Evolutionary conservation across 306 rosid genomes (phyloP), one percentile per base, ranked within the genome.

Genomic region (Argentina anserina): DNA sequence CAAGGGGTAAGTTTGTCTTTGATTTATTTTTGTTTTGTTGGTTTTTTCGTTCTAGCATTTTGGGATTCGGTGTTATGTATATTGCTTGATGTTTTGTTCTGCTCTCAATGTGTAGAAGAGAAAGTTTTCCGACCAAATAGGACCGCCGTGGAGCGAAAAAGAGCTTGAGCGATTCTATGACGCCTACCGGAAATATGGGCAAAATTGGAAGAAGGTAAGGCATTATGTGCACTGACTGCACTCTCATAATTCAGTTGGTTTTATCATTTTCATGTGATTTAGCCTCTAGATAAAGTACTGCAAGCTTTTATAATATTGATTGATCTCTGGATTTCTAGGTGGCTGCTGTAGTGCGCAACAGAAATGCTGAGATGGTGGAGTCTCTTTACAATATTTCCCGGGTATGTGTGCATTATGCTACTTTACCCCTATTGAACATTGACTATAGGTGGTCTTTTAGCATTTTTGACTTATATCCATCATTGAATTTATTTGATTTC

Each of bases 141-240:
- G 98, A 82, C 75, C 92, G 56, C 92, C 85, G 75, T 93, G 98
- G 98, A 89, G 81, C 82, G 85, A 85, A 82, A 92, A 78, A 80
- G 98, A 93, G 75, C 79, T 93, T 63, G 78, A 80, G 85, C 81
- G 70, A 13, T 93, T 93, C 83, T 93, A 93, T 81, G 97, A 90
- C 62, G 97, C 90, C 20, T 93, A 93, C 79, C 76, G 98, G 73
- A 90, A 85, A 75, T 80, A 84, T 28, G 98, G 97, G 50, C 86
- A 84, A 59, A 92, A 93, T 78, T 93, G 98, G 98, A 85, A 81
- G 90, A 93, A 84, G 90, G 98, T 87, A 63, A 62, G 75, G 26
- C 50, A 37, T 65, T 79, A 69, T 65, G 77, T 70, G 42, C n/a
- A n/a, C n/a, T n/a, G n/a, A n/a, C n/a, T n/a, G n/a, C n/a, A n/a